phyloP scores from a whole-genome alignment of 1,284 basidiomycete species.

The Boletus smithii region DNA sequence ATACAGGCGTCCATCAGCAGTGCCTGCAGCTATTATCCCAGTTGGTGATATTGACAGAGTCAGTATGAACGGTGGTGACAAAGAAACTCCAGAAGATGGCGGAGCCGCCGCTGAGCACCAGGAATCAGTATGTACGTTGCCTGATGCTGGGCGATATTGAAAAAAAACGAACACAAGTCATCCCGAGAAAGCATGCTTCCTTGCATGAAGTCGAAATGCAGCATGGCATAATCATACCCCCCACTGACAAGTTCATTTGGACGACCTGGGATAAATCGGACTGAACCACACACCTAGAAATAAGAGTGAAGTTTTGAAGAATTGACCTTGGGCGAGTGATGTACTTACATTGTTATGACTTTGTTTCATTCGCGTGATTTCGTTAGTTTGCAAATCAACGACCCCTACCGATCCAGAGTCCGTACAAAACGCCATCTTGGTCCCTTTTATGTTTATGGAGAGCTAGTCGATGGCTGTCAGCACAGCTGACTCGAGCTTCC shows the following conservation, averaged over 20 bases:
- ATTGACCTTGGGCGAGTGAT: background rate
- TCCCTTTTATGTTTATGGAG: slow-evolving; percentile 51
- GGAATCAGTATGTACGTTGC: slow-evolving; percentile 7
- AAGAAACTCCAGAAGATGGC: slow-evolving; percentile 45
- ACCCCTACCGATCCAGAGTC: slow-evolving; percentile 68
- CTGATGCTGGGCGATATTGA: background rate
- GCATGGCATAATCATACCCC: slow-evolving; percentile 66
- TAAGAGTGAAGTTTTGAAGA: slow-evolving; percentile 2
- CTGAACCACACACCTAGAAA: slow-evolving; percentile 61
- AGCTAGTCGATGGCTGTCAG: slow-evolving; percentile 49
- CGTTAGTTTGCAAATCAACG: slow-evolving; percentile 51
- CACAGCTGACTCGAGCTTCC: slow-evolving; percentile 22
- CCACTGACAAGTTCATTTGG: slow-evolving; percentile 70
- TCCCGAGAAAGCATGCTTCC: slow-evolving; percentile 55
- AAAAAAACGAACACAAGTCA: slow-evolving; percentile 49
- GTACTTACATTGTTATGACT: slow-evolving; percentile 59
- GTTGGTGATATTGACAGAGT: slow-evolving; percentile 53
- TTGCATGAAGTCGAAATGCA: slow-evolving; percentile 65
- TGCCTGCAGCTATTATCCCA: slow-evolving; percentile 64
- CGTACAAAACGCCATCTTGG: slow-evolving; percentile 61
- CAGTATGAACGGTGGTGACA: slow-evolving; percentile 72
- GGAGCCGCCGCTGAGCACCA: slow-evolving; percentile 37
- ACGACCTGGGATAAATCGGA: slow-evolving; percentile 66
- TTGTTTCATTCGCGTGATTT: slow-evolving; percentile 53
- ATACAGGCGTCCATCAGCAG: slow-evolving; percentile 70